Base-by-base conservation (phyloP, 1,284 basidiomycete genomes). In the Sporisorium sorghi region DNA sequence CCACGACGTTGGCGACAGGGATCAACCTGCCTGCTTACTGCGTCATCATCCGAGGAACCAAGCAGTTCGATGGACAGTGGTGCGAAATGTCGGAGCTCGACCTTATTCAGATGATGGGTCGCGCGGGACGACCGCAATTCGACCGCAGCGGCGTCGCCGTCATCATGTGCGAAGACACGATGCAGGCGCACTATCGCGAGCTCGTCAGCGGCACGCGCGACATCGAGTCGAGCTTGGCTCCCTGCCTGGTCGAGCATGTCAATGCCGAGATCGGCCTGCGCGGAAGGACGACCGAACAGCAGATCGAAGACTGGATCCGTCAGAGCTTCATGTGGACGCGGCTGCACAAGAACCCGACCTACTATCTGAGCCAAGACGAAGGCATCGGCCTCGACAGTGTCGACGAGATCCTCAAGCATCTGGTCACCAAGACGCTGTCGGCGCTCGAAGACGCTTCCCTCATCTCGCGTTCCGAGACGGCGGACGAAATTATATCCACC, bases 61-160 rank as follows among this genome's bases (percentile, higher is more conserved):
- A 75, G 40, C 66, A 70, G 35, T 82, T 64, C 35, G 63, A 71
- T 23, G 77, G 62, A n/a, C 64, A 60, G 12, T 79, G 76, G 79
- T 51, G 32, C 32, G 77, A 81, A 35, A 58, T 79, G 42, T 59
- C 70, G 7, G 80, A 82, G 24, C 63, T 82, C 9, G 78, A 80
- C 42, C 28, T 82, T 14, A 68, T 81, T 15, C 80, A 82, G 91
- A 94, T 85, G 93, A 93, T 87, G 72, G 87, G 87, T 0, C 80
- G 87, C 37, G 86, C 97, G 87, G 96, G 95, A 7, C 88, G 96
- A 21, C 95, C 96, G 15, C 94, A 97, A 85, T 98, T 93, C 81
- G 94, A 93, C 90, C 80, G 59, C 67, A 65, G 65, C 4, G 82
- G 85, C 52, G 65, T 82, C 10, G 73, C 76, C 12, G 79, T 81